phyloP scores from a whole-genome alignment of 768 basidiomycete species.

The Psilocybe subaeruginosa region DNA sequence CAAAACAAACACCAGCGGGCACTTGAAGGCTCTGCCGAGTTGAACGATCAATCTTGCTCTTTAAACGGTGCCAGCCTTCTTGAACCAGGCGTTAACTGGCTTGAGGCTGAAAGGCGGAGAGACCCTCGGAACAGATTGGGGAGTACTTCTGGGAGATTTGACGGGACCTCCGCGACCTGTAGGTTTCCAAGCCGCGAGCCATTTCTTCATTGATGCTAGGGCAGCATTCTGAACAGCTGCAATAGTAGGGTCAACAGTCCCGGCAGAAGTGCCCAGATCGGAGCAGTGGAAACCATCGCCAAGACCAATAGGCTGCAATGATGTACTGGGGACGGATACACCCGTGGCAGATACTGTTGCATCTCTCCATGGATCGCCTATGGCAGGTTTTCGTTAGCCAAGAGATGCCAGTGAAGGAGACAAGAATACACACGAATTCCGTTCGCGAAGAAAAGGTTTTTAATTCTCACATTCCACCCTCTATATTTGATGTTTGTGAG shows the following conservation, averaged over 20 bases:
- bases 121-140: conserved; percentile 11
- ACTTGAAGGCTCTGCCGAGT: background rate
- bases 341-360: conserved; percentile 66
- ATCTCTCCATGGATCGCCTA: conserved; percentile 77
- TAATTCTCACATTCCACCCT: conserved; percentile 64
- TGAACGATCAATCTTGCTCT: background rate
- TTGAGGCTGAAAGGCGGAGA: conserved; percentile 19
- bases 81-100: conserved; percentile 39
- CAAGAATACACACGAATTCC: conserved; percentile 56
- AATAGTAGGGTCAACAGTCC: conserved; percentile 51
- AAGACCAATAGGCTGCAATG: conserved; percentile 56
- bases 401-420: background rate
- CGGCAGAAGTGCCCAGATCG: conserved; percentile 49
- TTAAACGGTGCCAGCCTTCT: conserved; percentile 27
- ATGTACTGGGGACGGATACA: conserved; percentile 46
- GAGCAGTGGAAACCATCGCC: conserved; percentile 73
- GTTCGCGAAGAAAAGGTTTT: conserved; percentile 71
- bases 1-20: background rate
- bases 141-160: conserved; percentile 14
- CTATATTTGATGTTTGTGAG: conserved; percentile 52
- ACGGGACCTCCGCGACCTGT: conserved; percentile 7
- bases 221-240: conserved; percentile 55
- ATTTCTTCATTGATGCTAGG: conserved; percentile 53
- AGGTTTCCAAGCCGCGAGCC: conserved; percentile 45
- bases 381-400: background rate